These are phyloP conservation scores for Cladosporium oxysporum DNA, from an alignment of 2,329 filamentous ascomycete species.

Conservation along the genomic window DNA sequence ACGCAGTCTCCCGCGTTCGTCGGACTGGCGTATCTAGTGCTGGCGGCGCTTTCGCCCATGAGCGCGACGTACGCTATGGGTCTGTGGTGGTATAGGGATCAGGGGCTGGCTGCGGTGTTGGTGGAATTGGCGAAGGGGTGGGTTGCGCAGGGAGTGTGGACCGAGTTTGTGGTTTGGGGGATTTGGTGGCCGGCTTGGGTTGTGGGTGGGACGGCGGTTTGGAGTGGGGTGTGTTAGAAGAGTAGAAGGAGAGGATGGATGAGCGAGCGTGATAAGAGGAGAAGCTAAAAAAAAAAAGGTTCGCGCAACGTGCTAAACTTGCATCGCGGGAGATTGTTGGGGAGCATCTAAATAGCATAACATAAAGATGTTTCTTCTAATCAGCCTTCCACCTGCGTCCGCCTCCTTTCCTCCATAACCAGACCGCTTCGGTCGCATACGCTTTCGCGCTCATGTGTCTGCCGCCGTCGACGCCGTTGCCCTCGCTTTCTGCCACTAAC, in stretches of 20 bases:
- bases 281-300: background rate
- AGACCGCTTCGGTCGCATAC: constrained; percentile 86
- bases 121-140: constrained; percentile 36
- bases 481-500: constrained; percentile 72
- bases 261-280: background rate
- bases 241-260: too few relatives aligned
- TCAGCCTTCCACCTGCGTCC: constrained; percentile 59
- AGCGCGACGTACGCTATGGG: constrained; percentile 4
- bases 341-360: background rate
- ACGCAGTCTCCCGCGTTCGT: constrained; percentile 21
- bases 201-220: constrained; percentile 29
- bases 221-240: constrained; percentile 24
- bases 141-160: constrained; percentile 37
- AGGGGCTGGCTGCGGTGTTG: constrained; percentile 27
- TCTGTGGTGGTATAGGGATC: background rate
- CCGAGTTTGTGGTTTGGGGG: constrained; percentile 34
- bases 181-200: constrained; percentile 39
- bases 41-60: constrained; percentile 22
- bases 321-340: background rate
- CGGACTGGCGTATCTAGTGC: background rate
- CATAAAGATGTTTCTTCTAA: constrained; percentile 23
- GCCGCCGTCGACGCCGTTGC: constrained; percentile 57
- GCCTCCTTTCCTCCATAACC: constrained; percentile 78
- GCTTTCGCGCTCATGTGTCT: constrained; percentile 75
- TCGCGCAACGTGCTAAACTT: background rate